phyloP scores from a whole-genome alignment of 106 monocot species.

The Dendrobium huoshanense region DNA sequence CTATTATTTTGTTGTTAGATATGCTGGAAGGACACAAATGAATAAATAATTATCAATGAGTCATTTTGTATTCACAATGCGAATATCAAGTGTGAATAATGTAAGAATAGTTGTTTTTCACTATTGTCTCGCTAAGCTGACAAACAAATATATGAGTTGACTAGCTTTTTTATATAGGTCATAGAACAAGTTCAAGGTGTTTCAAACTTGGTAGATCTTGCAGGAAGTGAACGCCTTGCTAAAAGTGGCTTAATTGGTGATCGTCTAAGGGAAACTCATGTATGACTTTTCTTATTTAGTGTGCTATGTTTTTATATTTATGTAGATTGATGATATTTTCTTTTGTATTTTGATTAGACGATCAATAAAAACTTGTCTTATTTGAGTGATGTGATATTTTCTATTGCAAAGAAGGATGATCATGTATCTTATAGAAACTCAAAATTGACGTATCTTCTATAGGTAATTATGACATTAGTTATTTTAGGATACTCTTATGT shows the following conservation, averaged over 20 bases:
- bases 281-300: constrained; percentile 7
- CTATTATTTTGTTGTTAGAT: constrained; percentile 29
- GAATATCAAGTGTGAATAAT: constrained; percentile 78
- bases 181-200: constrained; percentile 91
- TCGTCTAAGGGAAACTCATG: constrained; percentile 88
- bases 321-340: not conserved
- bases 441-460: constrained; percentile 57
- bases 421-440: constrained; percentile 89
- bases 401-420: constrained; percentile 82
- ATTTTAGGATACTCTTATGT: no score
- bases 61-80: constrained; percentile 87
- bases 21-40: constrained; percentile 83
- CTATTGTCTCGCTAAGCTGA: not conserved
- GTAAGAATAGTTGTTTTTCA: constrained; percentile 9
- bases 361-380: constrained; percentile 84
- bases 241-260: constrained; percentile 89
- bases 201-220: constrained; percentile 82
- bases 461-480: not conserved
- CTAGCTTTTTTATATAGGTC: constrained; percentile 19
- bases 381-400: constrained; percentile 79
- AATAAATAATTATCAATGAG: constrained; percentile 91
- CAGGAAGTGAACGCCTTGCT: constrained; percentile 82
- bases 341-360: constrained; percentile 26
- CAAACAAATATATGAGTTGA: not conserved
- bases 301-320: not conserved